phyloP scores from a whole-genome alignment of 2,329 filamentous ascomycete species.

The Ceratocystis albifundus region DNA sequence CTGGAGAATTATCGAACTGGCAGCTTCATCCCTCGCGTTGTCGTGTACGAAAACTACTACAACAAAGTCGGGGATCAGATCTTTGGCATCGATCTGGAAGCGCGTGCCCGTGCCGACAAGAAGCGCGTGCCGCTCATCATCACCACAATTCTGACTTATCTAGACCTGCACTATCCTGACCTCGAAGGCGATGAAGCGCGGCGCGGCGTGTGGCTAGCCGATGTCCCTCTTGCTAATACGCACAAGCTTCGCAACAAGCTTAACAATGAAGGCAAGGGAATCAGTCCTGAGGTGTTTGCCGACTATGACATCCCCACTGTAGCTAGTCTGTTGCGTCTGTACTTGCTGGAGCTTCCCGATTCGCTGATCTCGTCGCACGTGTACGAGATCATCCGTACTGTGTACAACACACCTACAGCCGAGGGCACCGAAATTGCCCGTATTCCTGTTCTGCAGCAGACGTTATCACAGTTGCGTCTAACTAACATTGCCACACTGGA shows the following conservation, averaged over 20 bases:
- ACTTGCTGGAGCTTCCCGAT: constrained; percentile 89
- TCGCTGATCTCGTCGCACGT: constrained; percentile 97
- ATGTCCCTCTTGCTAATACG: constrained; percentile 73
- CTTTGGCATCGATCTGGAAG: constrained; percentile 96
- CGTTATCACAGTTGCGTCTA: constrained; percentile 82
- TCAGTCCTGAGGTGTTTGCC: constrained; percentile 63
- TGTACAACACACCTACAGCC: constrained; percentile 72
- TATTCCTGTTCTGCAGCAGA: constrained; percentile 86
- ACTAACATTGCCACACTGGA: constrained; percentile 98
- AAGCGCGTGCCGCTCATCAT: constrained; percentile 90
- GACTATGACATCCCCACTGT: constrained; percentile 91
- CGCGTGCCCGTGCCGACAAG: constrained; percentile 79
- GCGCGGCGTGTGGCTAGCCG: constrained; percentile 84
- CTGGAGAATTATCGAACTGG: constrained; percentile 96
- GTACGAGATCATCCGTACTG: constrained; percentile 96
- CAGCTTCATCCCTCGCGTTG: constrained; percentile 78
- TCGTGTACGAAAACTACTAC: constrained; percentile 98
- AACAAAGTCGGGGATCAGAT: constrained; percentile 96
- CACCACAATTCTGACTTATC: constrained; percentile 84
- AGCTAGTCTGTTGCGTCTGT: constrained; percentile 84
- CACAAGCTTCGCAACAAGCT: constrained; percentile 73
- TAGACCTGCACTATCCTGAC: constrained; percentile 94
- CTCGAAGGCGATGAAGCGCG: constrained; percentile 91
- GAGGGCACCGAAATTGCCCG: constrained; percentile 68
- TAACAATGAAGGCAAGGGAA: constrained; percentile 82